phyloP scores from a whole-genome alignment of 345 rosid species.

The Luvunga scandens region DNA sequence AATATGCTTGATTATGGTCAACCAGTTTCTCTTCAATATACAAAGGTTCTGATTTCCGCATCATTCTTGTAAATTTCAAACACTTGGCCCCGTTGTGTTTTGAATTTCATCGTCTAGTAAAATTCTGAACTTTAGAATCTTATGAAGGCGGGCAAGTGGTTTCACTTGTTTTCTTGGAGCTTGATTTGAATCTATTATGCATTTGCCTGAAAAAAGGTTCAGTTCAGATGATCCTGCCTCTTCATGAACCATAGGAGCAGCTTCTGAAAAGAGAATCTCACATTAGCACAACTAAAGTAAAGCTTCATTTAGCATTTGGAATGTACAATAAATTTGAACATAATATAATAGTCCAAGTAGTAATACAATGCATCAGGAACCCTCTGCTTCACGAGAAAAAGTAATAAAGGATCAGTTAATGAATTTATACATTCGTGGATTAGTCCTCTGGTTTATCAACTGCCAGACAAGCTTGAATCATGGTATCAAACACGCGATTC shows the following conservation, averaged over 20 bases:
- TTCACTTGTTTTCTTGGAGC: slow-evolving; percentile 43
- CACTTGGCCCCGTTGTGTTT: slow-evolving; percentile 20
- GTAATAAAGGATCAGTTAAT: too few relatives aligned
- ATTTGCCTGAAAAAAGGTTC: slow-evolving; percentile 37
- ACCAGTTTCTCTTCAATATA: background rate
- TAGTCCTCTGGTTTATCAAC: background rate
- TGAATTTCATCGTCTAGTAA: slow-evolving; percentile 33
- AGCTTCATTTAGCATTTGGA: background rate
- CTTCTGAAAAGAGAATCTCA: slow-evolving; percentile 24
- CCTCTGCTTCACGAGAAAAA: background rate
- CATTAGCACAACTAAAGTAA: slow-evolving; percentile 1
- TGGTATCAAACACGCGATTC: background rate
- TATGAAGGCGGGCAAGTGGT: slow-evolving; percentile 51
- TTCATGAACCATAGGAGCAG: slow-evolving; percentile 31
- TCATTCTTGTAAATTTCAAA: background rate
- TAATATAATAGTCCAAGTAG: background rate
- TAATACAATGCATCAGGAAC: background rate
- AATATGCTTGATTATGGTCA: background rate
- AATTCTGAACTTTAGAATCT: slow-evolving; percentile 55
- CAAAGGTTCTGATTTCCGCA: background rate
- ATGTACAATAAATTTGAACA: background rate
- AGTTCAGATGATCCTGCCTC: slow-evolving; percentile 52
- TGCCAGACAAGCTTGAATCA: background rate
- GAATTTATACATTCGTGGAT: background rate
- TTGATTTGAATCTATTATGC: slow-evolving; percentile 39